Base-by-base conservation (phyloP, 352 stramenopile species). In the Pythium scleroteichum region DNA sequence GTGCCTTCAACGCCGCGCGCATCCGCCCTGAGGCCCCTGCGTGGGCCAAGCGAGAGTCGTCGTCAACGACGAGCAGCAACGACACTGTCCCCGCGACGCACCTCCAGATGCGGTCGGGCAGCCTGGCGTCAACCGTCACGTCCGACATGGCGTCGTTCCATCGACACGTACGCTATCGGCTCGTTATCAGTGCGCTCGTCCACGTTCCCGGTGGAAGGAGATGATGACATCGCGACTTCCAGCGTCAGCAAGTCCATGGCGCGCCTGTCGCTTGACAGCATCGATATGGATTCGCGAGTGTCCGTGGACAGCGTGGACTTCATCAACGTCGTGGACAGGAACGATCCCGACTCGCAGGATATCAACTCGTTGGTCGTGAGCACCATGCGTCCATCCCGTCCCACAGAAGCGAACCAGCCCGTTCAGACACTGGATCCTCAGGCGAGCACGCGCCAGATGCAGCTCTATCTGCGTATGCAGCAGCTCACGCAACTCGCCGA, bases 391-490 rank as follows among this genome's bases (percentile, higher is more conserved):
- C 19, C 19, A 3, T 16, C 39, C 10, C 17, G 38, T n/a, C 38
- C 38, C 5, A 17, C 22, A 49, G 19, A 46, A 46, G 5, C 14
- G 12, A 8, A 50, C 12, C 3, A 27, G 12, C 20, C 4, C 29
- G 10, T 35, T 35, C 29, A 35, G 29, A 29, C 33, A 20, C 39
- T 50, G 39, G 46, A 23, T 1, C 39, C 22, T 13, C 52, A 59
- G n/a, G 52, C 39, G 32, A 38, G 47, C 51, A 46, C 45, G 13
- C 52, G 50, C 26, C 52, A 59, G 33, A 59, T 59, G 52, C 52
- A 57, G 13, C 35, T 61, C 8, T 61, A 53, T 41, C n/a, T 47
- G 41, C 53, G 53, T 27, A 61, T 61, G 53, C 53, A 61, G 32
- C 53, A 53, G 41, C 44, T 61, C 26, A 61, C 41, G 3, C 53